Percentiles rank a stretch among this genome's conserved stretches.
Evolutionary conservation across 164 flowering plant species (phyloP).

Genomic region (Cinnamomum micranthum): DNA sequence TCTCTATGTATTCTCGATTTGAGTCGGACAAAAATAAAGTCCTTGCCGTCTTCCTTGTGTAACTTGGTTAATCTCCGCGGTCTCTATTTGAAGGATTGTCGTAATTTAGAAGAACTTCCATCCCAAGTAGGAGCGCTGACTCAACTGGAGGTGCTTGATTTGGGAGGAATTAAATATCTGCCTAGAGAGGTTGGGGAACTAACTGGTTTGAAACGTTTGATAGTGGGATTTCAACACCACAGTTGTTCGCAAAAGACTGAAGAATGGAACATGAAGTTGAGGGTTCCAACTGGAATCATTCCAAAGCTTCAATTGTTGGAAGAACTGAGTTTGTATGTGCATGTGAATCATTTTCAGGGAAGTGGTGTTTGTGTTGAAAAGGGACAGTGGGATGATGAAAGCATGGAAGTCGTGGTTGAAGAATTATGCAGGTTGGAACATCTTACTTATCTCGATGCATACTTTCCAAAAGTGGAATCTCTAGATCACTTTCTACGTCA

Average conservation of each 20-base stretch:
- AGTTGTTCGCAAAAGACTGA: too few species aligned
- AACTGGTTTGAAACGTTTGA: neutral
- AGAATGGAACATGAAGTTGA: too few species aligned
- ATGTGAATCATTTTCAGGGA: too few species aligned
- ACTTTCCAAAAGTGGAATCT: too few species aligned
- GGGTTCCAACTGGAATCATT: too few species aligned
- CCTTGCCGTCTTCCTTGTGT: slow-evolving; percentile 12
- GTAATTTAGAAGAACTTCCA: slow-evolving; percentile 1
- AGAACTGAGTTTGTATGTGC: too few species aligned
- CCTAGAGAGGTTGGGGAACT: neutral
- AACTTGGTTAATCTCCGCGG: slow-evolving; percentile 2
- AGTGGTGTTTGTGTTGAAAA: too few species aligned
- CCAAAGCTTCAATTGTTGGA: too few species aligned
- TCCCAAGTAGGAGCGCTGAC: slow-evolving; percentile 1
- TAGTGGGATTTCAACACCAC: neutral
- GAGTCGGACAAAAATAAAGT: slow-evolving; percentile 2
- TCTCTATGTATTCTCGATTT: slow-evolving; percentile 15
- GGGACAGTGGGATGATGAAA: too few species aligned
- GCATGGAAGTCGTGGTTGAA: too few species aligned
- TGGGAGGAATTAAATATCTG: neutral
- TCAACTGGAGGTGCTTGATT: slow-evolving; percentile 8
- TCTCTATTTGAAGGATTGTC: slow-evolving; percentile 11
- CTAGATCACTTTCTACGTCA: neutral
- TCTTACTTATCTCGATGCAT: too few species aligned
- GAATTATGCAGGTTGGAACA: too few species aligned